phyloP scores from a whole-genome alignment of 2,329 filamentous ascomycete species.

The Lasiodiplodia theobromae region DNA sequence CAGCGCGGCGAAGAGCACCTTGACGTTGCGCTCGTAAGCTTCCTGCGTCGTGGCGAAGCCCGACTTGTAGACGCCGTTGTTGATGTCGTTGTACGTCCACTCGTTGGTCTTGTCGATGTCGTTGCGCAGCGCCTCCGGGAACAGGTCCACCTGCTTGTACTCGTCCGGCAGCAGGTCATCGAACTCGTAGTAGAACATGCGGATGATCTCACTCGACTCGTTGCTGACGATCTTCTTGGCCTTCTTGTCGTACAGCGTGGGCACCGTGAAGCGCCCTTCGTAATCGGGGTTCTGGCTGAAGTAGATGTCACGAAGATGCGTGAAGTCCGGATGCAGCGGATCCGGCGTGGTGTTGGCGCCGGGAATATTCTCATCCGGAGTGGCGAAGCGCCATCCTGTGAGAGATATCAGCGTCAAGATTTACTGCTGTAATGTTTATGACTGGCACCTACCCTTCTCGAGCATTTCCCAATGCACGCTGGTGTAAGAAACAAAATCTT shows the following conservation, averaged over 20 bases:
- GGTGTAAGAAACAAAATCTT: constrained; percentile 80
- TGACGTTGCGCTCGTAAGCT: constrained; percentile 57
- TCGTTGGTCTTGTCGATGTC: constrained; percentile 59
- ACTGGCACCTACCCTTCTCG: constrained; percentile 61
- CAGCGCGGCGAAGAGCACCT: constrained; percentile 55
- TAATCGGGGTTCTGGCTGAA: constrained; percentile 77
- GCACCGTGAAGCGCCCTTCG: constrained; percentile 83
- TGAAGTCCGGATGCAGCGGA: constrained; percentile 72
- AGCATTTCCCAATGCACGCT: constrained; percentile 93
- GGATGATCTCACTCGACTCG: constrained; percentile 89
- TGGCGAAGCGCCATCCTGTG: constrained; percentile 82
- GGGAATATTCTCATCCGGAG: constrained; percentile 65
- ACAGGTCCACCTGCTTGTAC: constrained; percentile 52
- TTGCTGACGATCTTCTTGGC: constrained; percentile 83
- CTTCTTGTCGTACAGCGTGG: constrained; percentile 83
- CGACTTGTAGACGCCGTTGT: constrained; percentile 61
- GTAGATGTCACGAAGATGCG: constrained; percentile 80
- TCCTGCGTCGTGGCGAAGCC: constrained; percentile 62
- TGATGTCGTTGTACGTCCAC: constrained; percentile 61
- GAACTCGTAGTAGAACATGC: constrained; percentile 87
- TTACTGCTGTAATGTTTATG: neutral
- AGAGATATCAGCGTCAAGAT: neutral
- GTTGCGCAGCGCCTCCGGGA: constrained; percentile 52
- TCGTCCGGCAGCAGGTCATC: constrained; percentile 62
- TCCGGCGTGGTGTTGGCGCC: constrained; percentile 65